Evolutionary conservation across 2,329 filamentous ascomycete genomes (phyloP).

Genomic region (Hypoxylon sp.): DNA sequence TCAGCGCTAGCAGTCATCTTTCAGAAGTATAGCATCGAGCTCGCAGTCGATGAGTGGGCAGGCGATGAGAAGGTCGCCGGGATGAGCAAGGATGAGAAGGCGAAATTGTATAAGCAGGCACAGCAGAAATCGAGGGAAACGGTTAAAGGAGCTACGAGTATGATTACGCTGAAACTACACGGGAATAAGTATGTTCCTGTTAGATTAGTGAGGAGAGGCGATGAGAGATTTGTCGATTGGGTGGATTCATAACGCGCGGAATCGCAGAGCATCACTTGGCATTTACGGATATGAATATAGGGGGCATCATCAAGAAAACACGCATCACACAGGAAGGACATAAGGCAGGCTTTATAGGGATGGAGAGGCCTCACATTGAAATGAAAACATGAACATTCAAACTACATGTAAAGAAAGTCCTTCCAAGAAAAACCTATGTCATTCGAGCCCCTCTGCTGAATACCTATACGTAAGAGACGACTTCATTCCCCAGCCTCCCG

Average conservation of each 20-base stretch:
- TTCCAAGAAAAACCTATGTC: background rate
- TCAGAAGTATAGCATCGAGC: slow-evolving; percentile 74
- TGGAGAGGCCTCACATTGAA: background rate
- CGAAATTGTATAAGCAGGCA: slow-evolving; percentile 71
- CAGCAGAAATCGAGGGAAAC: slow-evolving; percentile 65
- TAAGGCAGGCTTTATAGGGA: background rate
- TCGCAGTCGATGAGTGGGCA: slow-evolving; percentile 75
- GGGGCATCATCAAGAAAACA: slow-evolving; percentile 7
- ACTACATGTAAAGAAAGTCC: background rate
- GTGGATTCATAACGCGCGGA: slow-evolving; percentile 34
- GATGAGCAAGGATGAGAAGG: slow-evolving; percentile 63
- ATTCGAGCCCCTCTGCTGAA: background rate
- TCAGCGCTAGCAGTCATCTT: slow-evolving; percentile 68
- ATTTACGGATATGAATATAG: slow-evolving; percentile 8
- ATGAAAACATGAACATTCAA: background rate
- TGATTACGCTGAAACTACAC: slow-evolving; percentile 80
- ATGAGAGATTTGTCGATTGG: slow-evolving; percentile 73
- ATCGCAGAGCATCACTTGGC: slow-evolving; percentile 2
- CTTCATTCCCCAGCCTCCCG: slow-evolving; percentile 28
- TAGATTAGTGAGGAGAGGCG: slow-evolving; percentile 75
- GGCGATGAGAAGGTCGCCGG: slow-evolving; percentile 65
- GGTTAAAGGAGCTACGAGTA: slow-evolving; percentile 67
- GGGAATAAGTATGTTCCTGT: slow-evolving; percentile 72
- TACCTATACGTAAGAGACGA: background rate
- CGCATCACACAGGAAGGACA: background rate